These are phyloP conservation scores for Alloteropsis semialata DNA, from an alignment of 176 grass and related monocot species.

Conservation along the genomic window DNA sequence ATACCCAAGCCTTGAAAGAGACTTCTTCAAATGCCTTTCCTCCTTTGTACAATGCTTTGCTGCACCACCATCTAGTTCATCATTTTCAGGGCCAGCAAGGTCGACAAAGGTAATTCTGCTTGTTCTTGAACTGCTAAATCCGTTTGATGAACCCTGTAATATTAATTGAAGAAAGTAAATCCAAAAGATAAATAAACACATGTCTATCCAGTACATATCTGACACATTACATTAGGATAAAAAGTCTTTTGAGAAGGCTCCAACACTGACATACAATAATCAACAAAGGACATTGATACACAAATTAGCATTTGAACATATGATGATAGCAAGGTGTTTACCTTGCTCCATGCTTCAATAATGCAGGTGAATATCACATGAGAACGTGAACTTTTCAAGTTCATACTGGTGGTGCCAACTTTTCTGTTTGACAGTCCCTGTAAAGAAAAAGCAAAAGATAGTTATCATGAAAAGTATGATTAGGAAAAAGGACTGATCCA, in stretches of 20 bases:
- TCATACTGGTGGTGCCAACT: constrained; percentile 80
- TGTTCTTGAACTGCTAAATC: constrained; percentile 80
- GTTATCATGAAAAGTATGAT: background rate
- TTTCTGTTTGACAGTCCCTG: constrained; percentile 97
- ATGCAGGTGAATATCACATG: constrained; percentile 87
- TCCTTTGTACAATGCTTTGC: constrained; percentile 65
- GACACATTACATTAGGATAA: background rate
- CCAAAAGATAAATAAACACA: constrained; percentile 4
- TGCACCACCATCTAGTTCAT: constrained; percentile 52
- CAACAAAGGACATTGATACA: background rate
- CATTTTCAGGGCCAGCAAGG: constrained; percentile 76
- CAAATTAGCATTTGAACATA: background rate
- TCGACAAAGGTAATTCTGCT: constrained; percentile 91
- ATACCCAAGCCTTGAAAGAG: constrained; percentile 93
- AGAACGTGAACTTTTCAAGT: constrained; percentile 96
- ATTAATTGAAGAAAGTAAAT: constrained; percentile 30
- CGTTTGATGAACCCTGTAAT: constrained; percentile 66
- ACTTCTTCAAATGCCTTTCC: constrained; percentile 80
- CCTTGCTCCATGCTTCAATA: constrained; percentile 98
- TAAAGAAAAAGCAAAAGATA: too few relatives aligned
- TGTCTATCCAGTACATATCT: constrained; percentile 10
- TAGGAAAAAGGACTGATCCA: background rate
- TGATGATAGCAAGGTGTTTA: constrained; percentile 12
- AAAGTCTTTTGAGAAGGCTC: background rate
- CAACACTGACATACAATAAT: background rate